Conservation (phyloP, 73 alveolate species). For the Tetrahymena elliotti region DNA sequence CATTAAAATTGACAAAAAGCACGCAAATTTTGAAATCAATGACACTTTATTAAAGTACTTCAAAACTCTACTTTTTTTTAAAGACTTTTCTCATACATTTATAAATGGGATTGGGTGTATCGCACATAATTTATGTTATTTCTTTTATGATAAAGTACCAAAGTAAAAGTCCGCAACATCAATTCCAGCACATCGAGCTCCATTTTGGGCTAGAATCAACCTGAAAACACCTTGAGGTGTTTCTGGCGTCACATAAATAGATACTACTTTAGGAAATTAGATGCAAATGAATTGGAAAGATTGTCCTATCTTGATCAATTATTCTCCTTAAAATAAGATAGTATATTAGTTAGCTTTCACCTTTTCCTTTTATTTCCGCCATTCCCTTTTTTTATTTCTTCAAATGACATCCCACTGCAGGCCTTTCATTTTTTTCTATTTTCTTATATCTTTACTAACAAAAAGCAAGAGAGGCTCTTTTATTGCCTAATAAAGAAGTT, state of each 20-base stretch:
- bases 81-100: background rate
- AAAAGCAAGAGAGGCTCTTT: background rate
- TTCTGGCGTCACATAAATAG: background rate
- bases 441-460: background rate
- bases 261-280: background rate
- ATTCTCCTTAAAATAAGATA: background rate
- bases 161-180: background rate
- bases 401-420: background rate
- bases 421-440: background rate
- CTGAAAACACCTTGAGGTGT: background rate
- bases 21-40: background rate
- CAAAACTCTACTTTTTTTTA: background rate
- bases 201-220: background rate
- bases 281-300: background rate
- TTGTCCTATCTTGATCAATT: background rate
- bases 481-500: background rate
- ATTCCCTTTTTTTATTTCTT: background rate
- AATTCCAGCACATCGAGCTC: slow-evolving; percentile 1
- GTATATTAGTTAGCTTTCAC: background rate
- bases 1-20: background rate
- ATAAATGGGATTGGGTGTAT: background rate
- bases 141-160: background rate
- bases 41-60: background rate
- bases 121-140: background rate
- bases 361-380: background rate